Evolutionary conservation across 1,139 yeast species (phyloP).

Genomic region (Petasospora fabianii): DNA sequence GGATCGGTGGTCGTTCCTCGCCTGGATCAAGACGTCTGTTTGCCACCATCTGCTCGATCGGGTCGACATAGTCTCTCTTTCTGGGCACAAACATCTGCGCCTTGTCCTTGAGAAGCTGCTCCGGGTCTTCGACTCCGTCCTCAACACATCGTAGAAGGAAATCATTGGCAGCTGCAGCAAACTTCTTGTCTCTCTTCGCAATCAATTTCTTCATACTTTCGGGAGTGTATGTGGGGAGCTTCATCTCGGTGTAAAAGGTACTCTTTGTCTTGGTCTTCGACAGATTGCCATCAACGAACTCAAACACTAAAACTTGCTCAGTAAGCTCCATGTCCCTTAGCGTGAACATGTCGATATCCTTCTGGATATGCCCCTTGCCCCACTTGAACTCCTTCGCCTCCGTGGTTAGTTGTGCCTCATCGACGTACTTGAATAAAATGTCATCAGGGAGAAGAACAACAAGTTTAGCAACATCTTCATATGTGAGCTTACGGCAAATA

Average conservation of each 20-base stretch:
- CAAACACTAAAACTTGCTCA: conserved; percentile 65
- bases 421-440: conserved; percentile 68
- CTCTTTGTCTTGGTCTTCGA: conserved; percentile 38
- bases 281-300: conserved; percentile 68
- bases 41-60: conserved; percentile 45
- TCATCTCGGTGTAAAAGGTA: conserved; percentile 33
- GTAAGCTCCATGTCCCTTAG: conserved; percentile 35
- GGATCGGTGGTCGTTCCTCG: conserved; percentile 36
- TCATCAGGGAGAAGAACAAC: conserved; percentile 64
- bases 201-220: conserved; percentile 59
- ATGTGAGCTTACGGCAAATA: conserved; percentile 34
- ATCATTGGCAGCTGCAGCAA: conserved; percentile 39
- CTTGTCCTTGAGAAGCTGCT: conserved; percentile 32
- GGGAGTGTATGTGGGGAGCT: conserved; percentile 42
- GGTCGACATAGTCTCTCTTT: conserved; percentile 43
- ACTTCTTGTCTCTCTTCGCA: conserved; percentile 52
- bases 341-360: conserved; percentile 47
- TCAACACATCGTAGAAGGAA: conserved; percentile 37
- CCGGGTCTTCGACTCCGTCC: conserved; percentile 35
- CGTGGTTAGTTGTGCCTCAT: conserved; percentile 58
- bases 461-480: conserved; percentile 60
- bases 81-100: conserved; percentile 46
- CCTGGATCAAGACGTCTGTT: conserved; percentile 26
- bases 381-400: conserved; percentile 46
- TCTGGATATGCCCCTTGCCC: conserved; percentile 42